A percentile compares a stretch with the other conserved stretches of the same genome.
Conservation (phyloP, 129 eudicot species). For the Artemisia argyi region DNA sequence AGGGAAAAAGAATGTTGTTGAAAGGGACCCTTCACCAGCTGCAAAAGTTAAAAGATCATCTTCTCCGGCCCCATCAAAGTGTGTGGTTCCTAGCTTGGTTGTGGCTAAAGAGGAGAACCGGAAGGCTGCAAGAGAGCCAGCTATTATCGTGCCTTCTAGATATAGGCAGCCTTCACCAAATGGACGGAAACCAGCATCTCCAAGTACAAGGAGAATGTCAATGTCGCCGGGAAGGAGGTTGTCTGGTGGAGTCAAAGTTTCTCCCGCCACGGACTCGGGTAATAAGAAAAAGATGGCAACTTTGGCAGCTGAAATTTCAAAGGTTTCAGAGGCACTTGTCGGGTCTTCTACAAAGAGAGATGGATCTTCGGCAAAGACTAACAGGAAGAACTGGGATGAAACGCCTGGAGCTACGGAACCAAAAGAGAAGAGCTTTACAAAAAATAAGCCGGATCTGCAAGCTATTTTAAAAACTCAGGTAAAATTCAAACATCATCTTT, state of each 20-base stretch:
- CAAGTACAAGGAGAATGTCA: constrained; percentile 80
- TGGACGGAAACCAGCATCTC: constrained; percentile 64
- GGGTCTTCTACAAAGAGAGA: constrained; percentile 56
- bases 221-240: constrained; percentile 84
- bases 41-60: constrained; percentile 73
- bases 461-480: constrained; percentile 95
- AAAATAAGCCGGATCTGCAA: constrained; percentile 70
- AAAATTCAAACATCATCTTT: constrained; percentile 11
- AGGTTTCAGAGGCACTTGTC: constrained; percentile 66
- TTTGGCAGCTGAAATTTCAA: constrained; percentile 68
- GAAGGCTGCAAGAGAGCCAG: constrained; percentile 70
- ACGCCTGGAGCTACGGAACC: constrained; percentile 50
- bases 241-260: constrained; percentile 66
- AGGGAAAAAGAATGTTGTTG: constrained; percentile 55
- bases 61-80: constrained; percentile 93
- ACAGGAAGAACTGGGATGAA: constrained; percentile 96
- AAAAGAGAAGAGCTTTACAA: constrained; percentile 56
- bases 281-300: constrained; percentile 74
- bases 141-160: constrained; percentile 91
- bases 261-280: constrained; percentile 62
- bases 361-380: constrained; percentile 43
- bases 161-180: constrained; percentile 93
- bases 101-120: constrained; percentile 85
- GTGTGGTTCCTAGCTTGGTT: constrained; percentile 91
- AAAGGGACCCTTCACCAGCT: constrained; percentile 90